Evolutionary conservation across 805 yeast species (phyloP).

Genomic region (Sungouiella thailandica): DNA sequence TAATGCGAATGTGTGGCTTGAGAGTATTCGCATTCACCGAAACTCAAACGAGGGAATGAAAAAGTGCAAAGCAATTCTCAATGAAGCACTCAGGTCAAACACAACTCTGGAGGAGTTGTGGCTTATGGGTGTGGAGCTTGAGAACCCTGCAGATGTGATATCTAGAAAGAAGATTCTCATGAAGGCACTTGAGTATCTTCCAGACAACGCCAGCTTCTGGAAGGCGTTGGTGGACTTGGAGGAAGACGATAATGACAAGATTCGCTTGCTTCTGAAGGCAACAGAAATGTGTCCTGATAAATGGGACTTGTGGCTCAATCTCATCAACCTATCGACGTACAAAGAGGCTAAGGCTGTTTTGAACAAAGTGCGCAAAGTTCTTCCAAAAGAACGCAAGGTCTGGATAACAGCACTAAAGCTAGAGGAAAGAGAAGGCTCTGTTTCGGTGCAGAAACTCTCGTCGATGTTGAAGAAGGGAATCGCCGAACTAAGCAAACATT

Average conservation of each 20-base stretch:
- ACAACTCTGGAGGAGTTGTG: constrained; percentile 61
- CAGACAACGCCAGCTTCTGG: constrained; percentile 65
- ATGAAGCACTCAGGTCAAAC: constrained; percentile 59
- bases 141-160: constrained; percentile 41
- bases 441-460: constrained; percentile 40
- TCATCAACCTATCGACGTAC: constrained; percentile 43
- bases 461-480: constrained; percentile 48
- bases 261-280: constrained; percentile 58
- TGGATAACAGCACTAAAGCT: constrained; percentile 70
- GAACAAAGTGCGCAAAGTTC: constrained; percentile 54
- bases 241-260: constrained; percentile 41
- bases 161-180: constrained; percentile 57
- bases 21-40: constrained; percentile 59
- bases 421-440: constrained; percentile 51
- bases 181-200: constrained; percentile 66
- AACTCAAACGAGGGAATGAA: constrained; percentile 34
- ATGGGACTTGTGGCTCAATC: constrained; percentile 60
- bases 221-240: constrained; percentile 57
- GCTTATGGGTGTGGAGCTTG: constrained; percentile 66
- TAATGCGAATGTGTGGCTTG: constrained; percentile 78
- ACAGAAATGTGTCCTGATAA: constrained; percentile 62
- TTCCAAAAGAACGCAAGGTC: constrained; percentile 23
- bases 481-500: constrained; percentile 17
- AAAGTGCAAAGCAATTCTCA: constrained; percentile 52
- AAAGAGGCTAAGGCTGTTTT: constrained; percentile 50